phyloP scores from a whole-genome alignment of 495 filamentous ascomycete species.

The Penicillium lividum region DNA sequence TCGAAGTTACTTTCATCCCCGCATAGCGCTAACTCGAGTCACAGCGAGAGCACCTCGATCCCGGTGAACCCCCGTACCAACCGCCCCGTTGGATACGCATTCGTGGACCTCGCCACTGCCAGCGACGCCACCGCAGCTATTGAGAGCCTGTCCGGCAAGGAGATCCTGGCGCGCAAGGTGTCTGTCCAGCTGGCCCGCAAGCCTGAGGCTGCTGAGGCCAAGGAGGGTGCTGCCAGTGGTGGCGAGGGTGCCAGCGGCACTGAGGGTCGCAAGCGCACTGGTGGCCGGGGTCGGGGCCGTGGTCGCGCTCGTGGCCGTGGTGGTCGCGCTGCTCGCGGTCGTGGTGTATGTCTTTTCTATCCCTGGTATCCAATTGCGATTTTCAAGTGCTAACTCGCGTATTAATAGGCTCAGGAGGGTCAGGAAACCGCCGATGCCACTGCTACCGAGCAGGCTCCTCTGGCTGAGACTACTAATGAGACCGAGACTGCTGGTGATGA shows the following conservation, averaged over 20 bases:
- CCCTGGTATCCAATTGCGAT: constrained; percentile 5
- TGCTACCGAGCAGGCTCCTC: constrained; percentile 53
- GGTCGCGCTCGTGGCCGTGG: constrained; percentile 73
- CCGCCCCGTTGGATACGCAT: constrained; percentile 97
- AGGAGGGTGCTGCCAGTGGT: constrained; percentile 69
- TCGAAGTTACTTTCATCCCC: not conserved
- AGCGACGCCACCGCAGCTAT: constrained; percentile 94
- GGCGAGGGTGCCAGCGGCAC: constrained; percentile 67
- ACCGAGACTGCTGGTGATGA: constrained; percentile 53
- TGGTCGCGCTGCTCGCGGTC: constrained; percentile 63
- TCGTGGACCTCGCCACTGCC: constrained; percentile 94
- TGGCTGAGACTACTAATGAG: constrained; percentile 63
- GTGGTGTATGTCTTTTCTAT: constrained; percentile 58
- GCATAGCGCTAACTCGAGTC: constrained; percentile 16
- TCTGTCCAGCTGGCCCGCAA: constrained; percentile 98
- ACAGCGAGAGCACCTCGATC: constrained; percentile 97
- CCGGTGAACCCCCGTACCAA: constrained; percentile 98
- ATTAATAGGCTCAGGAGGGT: constrained; percentile 28
- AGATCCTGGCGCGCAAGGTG: constrained; percentile 96
- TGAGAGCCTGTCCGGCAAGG: constrained; percentile 89
- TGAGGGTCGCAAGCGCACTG: constrained; percentile 77
- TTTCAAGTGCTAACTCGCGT: constrained; percentile 11
- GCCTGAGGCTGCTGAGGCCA: constrained; percentile 81
- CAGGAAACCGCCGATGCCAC: constrained; percentile 44
- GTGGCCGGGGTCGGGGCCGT: constrained; percentile 74